These are phyloP conservation scores for Sporisorium iseilematis-ciliati DNA, from an alignment of 1,284 basidiomycete species.

Conservation along the genomic window DNA sequence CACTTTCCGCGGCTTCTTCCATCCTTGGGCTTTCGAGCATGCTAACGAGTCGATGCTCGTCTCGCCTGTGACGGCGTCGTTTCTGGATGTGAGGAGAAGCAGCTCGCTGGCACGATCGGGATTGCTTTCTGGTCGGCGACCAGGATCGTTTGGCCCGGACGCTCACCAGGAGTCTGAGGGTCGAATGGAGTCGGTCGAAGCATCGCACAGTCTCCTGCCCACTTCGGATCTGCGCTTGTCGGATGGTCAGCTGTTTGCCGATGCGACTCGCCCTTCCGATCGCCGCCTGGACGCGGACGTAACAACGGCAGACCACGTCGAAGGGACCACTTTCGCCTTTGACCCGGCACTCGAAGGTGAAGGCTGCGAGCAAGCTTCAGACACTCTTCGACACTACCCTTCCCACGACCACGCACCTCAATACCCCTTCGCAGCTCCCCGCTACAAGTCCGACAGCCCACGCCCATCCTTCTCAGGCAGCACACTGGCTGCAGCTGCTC, in stretches of 20 bases:
- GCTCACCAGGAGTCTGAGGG: background rate
- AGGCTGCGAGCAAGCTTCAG: slow-evolving; percentile 10
- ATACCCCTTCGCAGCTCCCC: slow-evolving; percentile 2
- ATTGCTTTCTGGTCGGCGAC: slow-evolving; percentile 12
- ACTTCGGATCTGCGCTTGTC: slow-evolving; percentile 1
- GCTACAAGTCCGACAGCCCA: slow-evolving; percentile 14
- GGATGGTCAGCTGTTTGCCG: slow-evolving; percentile 28
- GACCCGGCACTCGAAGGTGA: slow-evolving; percentile 36
- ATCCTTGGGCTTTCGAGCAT: slow-evolving; percentile 39
- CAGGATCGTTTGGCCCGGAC: slow-evolving; percentile 20
- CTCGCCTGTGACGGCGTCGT: slow-evolving; percentile 35
- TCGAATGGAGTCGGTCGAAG: background rate
- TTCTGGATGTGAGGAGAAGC: slow-evolving; percentile 33
- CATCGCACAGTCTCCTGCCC: background rate
- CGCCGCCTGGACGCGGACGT: slow-evolving; percentile 14
- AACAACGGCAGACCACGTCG: background rate
- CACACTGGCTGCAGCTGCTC: slow-evolving; percentile 46
- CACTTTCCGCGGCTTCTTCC: slow-evolving; percentile 43
- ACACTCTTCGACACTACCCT: background rate
- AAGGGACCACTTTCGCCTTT: slow-evolving; percentile 17
- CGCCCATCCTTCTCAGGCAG: slow-evolving; percentile 44
- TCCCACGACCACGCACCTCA: background rate
- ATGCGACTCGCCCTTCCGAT: slow-evolving; percentile 23
- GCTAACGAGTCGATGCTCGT: slow-evolving; percentile 44
- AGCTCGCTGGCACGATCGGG: slow-evolving; percentile 28